Evolutionary conservation across 2,329 filamentous ascomycete genomes (phyloP).

Genomic region (Thelonectria olida): DNA sequence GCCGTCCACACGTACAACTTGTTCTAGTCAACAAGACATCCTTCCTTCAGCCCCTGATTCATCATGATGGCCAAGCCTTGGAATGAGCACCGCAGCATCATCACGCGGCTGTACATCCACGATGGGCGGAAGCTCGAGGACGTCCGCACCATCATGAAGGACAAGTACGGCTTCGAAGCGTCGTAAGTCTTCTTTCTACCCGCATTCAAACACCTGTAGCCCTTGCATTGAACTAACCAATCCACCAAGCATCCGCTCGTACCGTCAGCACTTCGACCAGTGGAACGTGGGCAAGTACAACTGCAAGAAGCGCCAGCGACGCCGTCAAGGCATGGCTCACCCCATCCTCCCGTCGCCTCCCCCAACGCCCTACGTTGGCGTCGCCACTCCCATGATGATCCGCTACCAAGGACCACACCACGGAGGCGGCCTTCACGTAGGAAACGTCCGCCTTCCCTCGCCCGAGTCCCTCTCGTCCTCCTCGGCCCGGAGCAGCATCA

Average conservation of each 20-base stretch:
- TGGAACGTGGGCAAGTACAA: conserved; percentile 61
- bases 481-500: conserved; percentile 2
- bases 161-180: conserved; percentile 51
- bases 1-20: no score
- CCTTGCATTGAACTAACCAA: conserved; percentile 13
- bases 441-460: conserved; percentile 10
- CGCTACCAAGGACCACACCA: not conserved
- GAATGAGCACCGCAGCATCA: conserved; percentile 47
- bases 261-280: conserved; percentile 56
- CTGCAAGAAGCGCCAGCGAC: conserved; percentile 44
- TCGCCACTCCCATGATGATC: not conserved
- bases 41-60: not conserved
- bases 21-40: not conserved
- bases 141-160: conserved; percentile 52
- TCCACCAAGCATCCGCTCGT: conserved; percentile 51
- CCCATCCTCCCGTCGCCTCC: conserved; percentile 30
- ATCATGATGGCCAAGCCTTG: conserved; percentile 56
- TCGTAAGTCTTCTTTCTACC: conserved; percentile 44
- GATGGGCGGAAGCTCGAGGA: conserved; percentile 51
- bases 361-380: conserved; percentile 18
- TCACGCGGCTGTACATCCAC: conserved; percentile 52
- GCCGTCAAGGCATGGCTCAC: conserved; percentile 19
- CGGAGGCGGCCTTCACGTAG: not conserved
- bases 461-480: conserved; percentile 11
- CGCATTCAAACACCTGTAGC: not conserved